Base-by-base conservation (phyloP, 495 filamentous ascomycete species). In the Talaromyces ruber region DNA sequence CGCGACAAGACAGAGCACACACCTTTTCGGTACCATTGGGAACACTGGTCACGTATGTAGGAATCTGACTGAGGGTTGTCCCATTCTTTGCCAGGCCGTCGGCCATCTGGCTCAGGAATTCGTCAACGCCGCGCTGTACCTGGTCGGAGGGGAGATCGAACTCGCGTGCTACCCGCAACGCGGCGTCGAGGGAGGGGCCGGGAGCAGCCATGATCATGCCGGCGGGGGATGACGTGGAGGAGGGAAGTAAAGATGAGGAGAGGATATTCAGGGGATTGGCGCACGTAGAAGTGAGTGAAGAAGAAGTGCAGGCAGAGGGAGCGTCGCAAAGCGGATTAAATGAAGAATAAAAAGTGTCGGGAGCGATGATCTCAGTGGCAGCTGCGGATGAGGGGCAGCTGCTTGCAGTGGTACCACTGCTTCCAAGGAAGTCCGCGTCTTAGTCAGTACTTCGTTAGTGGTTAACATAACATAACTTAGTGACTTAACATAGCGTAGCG, bases 11-110 rank as follows among this genome's bases (percentile, higher is more conserved):
- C 57, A n/a, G 9, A 43, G 53, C 18, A 65, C 37, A 22, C 66
- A 82, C 78, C 86, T 97, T 96, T 70, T 98, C 94, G 2, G 93
- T 97, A 64, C 94, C 94, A 84, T 98, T 96, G 65, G 94, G 95
- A 3, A 98, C 95, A 9, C 82, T 86, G 2, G 94, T 97, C 43
- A 98, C 93, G 71, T 93, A 98, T 24, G 94, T 96, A 0, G 94
- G 94, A 67, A 98, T 98, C 78, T 98, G 95, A 74, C 86, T 90
- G 81, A 98, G 75, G 59, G 88, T 90, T 3, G 89, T 85, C 53
- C 87, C 87, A 67, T 91, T 84, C 70, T 89, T 87, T 53, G 84
- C 72, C 69, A 95, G 74, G n/a, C 90, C 94, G 81, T 95, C 90
- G 59, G 87, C 85, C 83, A 96, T 90, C 79, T 97, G 83, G 62